Percentiles rank a stretch among this genome's conserved stretches.
Evolutionary conservation across 805 yeast species (phyloP).

Genomic region (Pichia ethanolica): DNA sequence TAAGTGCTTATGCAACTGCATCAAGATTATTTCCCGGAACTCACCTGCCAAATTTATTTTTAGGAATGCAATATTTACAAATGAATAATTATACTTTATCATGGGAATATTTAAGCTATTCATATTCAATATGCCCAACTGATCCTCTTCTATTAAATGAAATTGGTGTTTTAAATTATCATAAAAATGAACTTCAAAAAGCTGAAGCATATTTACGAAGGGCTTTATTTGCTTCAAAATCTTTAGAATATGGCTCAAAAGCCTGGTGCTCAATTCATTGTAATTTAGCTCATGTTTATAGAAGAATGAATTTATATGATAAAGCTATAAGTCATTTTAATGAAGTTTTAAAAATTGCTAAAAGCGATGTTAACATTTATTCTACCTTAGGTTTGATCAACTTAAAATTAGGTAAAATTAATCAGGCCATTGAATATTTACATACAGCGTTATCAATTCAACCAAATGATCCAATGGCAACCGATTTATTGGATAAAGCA

Average conservation of each 20-base stretch:
- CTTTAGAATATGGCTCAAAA: constrained; percentile 67
- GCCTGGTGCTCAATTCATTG: constrained; percentile 82
- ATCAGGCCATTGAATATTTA: constrained; percentile 64
- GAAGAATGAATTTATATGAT: constrained; percentile 53
- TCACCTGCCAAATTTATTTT: constrained; percentile 79
- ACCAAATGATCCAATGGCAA: constrained; percentile 78
- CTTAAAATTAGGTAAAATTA: constrained; percentile 56
- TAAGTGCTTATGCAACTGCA: constrained; percentile 94
- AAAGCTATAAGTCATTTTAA: constrained; percentile 71
- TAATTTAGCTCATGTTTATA: constrained; percentile 82
- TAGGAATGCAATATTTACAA: constrained; percentile 94
- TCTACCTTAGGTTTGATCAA: constrained; percentile 82
- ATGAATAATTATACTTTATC: constrained; percentile 79
- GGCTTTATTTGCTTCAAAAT: constrained; percentile 64
- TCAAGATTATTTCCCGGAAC: constrained; percentile 86
- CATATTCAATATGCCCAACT: constrained; percentile 68
- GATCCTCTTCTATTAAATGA: constrained; percentile 91
- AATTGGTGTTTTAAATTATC: constrained; percentile 85
- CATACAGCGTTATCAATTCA: constrained; percentile 75
- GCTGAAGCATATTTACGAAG: constrained; percentile 67
- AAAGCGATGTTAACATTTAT: constrained; percentile 61
- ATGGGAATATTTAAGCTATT: constrained; percentile 72
- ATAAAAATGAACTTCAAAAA: constrained; percentile 53
- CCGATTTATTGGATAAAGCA: constrained; percentile 75
- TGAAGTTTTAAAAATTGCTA: constrained; percentile 62